Evolutionary conservation across 1,284 basidiomycete species (phyloP).

Genomic region (Earliella scabrosa): DNA sequence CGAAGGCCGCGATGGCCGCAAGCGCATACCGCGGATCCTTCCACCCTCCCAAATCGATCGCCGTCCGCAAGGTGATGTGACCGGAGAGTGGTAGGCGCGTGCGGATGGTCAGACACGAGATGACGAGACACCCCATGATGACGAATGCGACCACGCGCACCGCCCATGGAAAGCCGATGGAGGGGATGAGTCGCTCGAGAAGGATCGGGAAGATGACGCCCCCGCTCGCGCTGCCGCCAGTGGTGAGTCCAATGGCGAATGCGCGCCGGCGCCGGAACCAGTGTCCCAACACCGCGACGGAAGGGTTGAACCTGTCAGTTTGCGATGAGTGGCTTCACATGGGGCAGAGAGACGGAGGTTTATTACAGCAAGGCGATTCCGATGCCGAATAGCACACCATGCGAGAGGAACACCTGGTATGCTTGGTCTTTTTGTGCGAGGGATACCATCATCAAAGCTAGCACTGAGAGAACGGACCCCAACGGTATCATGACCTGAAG

Average conservation of each 20-base stretch:
- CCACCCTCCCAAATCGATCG: constrained; percentile 38
- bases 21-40: constrained; percentile 35
- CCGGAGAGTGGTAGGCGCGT: constrained; percentile 32
- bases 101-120: constrained; percentile 34
- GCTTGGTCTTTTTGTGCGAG: constrained; percentile 35
- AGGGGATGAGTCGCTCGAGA: constrained; percentile 57
- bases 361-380: constrained; percentile 38
- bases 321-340: too few species aligned
- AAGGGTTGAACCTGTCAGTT: constrained; percentile 9
- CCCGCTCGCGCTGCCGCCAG: constrained; percentile 44
- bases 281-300: constrained; percentile 18
- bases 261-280: constrained; percentile 45
- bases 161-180: constrained; percentile 64
- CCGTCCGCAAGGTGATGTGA: constrained; percentile 24
- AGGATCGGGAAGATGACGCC: constrained; percentile 69
- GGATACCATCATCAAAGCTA: constrained; percentile 41
- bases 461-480: constrained; percentile 36
- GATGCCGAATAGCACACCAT: constrained; percentile 39
- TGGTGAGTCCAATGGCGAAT: constrained; percentile 56
- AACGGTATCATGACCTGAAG: constrained; percentile 35
- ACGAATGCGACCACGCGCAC: constrained; percentile 43
- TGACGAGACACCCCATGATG: constrained; percentile 33
- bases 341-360: neutral
- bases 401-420: constrained; percentile 43
- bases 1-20: constrained; percentile 32